Conservation (phyloP, 768 basidiomycete species). For the Collybia sordida region DNA sequence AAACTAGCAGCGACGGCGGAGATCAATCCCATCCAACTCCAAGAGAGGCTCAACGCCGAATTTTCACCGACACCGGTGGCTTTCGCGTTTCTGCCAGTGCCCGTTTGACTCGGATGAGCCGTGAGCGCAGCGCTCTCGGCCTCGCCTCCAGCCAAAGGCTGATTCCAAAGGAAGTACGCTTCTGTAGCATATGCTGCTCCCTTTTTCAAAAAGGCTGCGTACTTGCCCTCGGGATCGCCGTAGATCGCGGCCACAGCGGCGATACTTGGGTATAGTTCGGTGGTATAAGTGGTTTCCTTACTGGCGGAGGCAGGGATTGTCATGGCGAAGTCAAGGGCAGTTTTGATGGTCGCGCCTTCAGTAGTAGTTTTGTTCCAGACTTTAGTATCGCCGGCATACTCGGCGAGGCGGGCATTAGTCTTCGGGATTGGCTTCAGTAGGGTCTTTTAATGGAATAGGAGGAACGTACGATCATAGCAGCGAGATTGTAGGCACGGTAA, state of each 20-base stretch:
- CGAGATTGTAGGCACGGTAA: conserved; percentile 67
- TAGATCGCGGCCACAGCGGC: conserved; percentile 57
- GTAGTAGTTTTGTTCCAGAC: conserved; percentile 52
- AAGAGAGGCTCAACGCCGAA: no score
- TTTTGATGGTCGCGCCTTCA: conserved; percentile 55
- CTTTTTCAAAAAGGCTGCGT: conserved; percentile 44
- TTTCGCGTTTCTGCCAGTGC: no score
- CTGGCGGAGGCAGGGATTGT: conserved; percentile 31
- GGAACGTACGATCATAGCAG: conserved; percentile 59
- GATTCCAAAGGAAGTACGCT: conserved; percentile 55
- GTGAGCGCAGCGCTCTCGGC: conserved; percentile 4
- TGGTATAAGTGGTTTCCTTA: conserved; percentile 34
- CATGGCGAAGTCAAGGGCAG: conserved; percentile 60
- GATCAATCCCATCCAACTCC: no score
- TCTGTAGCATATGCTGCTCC: conserved; percentile 38
- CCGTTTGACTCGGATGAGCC: no score
- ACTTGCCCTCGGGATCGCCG: conserved; percentile 63
- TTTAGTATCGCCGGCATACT: conserved; percentile 41
- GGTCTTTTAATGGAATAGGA: neutral
- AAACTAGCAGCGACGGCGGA: no score
- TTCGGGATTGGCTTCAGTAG: conserved; percentile 14
- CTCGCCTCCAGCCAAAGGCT: conserved; percentile 42
- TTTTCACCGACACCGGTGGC: no score
- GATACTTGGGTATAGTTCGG: conserved; percentile 56
- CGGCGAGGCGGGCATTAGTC: conserved; percentile 57